Evolutionary conservation across 2,329 filamentous ascomycete species (phyloP).

Genomic region (Stagonosporopsis rhizophila): DNA sequence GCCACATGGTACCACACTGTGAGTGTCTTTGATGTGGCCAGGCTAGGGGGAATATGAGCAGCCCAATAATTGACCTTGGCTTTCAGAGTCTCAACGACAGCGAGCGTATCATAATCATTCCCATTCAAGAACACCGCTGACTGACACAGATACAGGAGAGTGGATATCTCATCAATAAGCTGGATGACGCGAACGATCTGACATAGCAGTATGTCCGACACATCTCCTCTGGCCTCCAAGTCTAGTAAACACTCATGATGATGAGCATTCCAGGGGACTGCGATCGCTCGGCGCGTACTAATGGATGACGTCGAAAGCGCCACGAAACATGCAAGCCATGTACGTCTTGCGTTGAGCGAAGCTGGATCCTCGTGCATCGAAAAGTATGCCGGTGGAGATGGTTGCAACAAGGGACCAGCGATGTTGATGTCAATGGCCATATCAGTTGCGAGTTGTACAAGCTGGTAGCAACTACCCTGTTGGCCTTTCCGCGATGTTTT

Average conservation of each 20-base stretch:
- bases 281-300: conserved; percentile 28
- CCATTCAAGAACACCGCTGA: conserved; percentile 27
- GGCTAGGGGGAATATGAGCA: conserved; percentile 29
- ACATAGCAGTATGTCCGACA: conserved; percentile 31
- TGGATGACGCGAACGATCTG: conserved; percentile 34
- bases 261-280: conserved; percentile 33
- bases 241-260: conserved; percentile 31
- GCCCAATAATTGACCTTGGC: conserved; percentile 34
- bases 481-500: conserved; percentile 27
- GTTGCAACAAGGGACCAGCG: conserved; percentile 31
- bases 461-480: conserved; percentile 35
- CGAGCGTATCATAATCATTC: conserved; percentile 30
- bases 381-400: conserved; percentile 35
- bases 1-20: conserved; percentile 36
- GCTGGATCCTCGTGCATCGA: conserved; percentile 26
- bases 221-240: conserved; percentile 28
- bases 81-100: conserved; percentile 25
- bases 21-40: conserved; percentile 30
- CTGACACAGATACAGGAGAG: conserved; percentile 29
- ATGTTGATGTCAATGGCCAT: conserved; percentile 42
- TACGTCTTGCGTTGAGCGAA: conserved; percentile 36
- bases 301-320: conserved; percentile 30
- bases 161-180: conserved; percentile 32
- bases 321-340: conserved; percentile 40
- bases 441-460: conserved; percentile 37